Evolutionary conservation across 139 green algal genomes (phyloP).

Genomic region (Coccomyxa sp.): DNA sequence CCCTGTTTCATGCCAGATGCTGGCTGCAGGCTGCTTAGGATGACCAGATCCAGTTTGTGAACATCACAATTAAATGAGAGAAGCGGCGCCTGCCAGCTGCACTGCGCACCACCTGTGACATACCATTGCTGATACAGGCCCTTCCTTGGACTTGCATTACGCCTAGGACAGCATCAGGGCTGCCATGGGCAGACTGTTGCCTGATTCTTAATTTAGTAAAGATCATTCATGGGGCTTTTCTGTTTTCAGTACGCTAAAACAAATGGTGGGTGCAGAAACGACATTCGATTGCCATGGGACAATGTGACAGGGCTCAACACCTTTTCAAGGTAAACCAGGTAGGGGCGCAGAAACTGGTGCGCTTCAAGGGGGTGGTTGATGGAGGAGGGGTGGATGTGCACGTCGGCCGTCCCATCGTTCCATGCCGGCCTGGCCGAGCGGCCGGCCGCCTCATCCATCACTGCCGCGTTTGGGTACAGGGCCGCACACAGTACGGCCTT

Average conservation of each 20-base stretch:
- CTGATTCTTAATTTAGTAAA: neutral
- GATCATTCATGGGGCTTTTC: no score
- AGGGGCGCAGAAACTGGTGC: constrained; percentile 52
- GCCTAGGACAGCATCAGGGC: neutral
- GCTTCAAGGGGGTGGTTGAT: constrained; percentile 42
- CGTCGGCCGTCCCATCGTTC: constrained; percentile 45
- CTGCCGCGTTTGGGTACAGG: constrained; percentile 82
- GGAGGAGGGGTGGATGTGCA: constrained; percentile 70
- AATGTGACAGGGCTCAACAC: constrained; percentile 21
- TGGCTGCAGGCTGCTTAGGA: no score
- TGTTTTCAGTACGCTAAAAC: neutral
- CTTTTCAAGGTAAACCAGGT: constrained; percentile 83
- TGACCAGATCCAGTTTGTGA: no score
- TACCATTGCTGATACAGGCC: neutral
- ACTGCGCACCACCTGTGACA: neutral
- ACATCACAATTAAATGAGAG: neutral
- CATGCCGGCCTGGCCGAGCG: constrained; percentile 35
- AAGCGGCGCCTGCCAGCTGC: neutral
- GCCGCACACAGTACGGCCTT: constrained; percentile 80
- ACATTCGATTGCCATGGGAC: neutral
- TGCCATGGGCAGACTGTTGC: neutral
- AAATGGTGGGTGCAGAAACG: neutral
- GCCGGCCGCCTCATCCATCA: constrained; percentile 47
- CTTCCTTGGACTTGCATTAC: no score
- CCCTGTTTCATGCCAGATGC: no score